A percentile compares a stretch with the other conserved stretches of the same genome.
These are phyloP conservation scores for Cyberlindnera maclurae DNA, from an alignment of 805 yeast species.

Conservation along the genomic window DNA sequence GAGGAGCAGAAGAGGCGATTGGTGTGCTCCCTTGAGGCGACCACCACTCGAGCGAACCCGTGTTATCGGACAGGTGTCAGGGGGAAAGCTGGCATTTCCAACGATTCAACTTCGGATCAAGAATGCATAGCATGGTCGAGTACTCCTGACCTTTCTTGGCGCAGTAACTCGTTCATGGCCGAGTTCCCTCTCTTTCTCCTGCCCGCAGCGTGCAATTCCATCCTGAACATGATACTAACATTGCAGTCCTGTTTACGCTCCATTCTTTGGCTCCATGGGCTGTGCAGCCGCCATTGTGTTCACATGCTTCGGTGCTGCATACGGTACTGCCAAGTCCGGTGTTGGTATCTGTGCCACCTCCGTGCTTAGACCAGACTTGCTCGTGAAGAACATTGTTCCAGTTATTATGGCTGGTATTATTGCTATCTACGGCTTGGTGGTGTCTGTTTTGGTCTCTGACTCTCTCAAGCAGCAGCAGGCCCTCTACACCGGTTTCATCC, in stretches of 20 bases:
- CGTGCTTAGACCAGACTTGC: conserved; percentile 93
- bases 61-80: no score
- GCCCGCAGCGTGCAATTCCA: no score
- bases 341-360: conserved; percentile 99
- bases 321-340: conserved; percentile 99
- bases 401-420: conserved; percentile 99
- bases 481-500: conserved; percentile 94
- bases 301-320: conserved; percentile 98
- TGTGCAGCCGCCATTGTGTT: conserved; percentile 98
- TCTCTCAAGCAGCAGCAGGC: conserved; percentile 87
- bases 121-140: no score
- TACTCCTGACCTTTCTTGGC: no score
- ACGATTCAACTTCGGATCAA: no score
- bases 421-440: conserved; percentile 97
- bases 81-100: no score
- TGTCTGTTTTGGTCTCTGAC: conserved; percentile 88
- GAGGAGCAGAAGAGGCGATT: no score
- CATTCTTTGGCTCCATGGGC: conserved; percentile 98
- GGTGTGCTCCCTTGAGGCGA: no score
- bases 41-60: no score
- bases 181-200: no score
- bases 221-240: neutral
- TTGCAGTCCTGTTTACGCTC: conserved; percentile 42
- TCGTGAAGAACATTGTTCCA: conserved; percentile 91
- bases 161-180: no score